Evolutionary conservation across 129 eudicot genomes (phyloP), one percentile per base, ranked within the genome.

Genomic region (Centella asiatica): DNA sequence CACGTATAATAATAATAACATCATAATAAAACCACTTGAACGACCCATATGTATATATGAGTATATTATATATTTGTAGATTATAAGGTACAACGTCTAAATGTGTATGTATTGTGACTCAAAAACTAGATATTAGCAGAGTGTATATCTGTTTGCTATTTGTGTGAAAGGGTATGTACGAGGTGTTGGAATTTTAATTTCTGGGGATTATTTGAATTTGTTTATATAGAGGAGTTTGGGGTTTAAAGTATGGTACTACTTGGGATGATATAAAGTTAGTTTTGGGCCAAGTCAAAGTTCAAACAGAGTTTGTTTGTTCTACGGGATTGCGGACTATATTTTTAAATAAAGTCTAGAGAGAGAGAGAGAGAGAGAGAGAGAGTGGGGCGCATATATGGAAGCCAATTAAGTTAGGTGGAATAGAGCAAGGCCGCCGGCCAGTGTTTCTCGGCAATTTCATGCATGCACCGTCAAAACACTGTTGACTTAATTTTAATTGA

Each of bases 231-330:
- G n/a, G n/a, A n/a, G n/a, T n/a, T n/a, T n/a, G n/a, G n/a, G n/a
- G n/a, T n/a, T n/a, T n/a, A n/a, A n/a, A n/a, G n/a, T n/a, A n/a
- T n/a, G n/a, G n/a, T n/a, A n/a, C n/a, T n/a, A n/a, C n/a, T n/a
- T n/a, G n/a, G n/a, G n/a, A n/a, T 3, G 42, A 36, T 65, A 29
- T 47, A 59, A 64, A 72, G 76, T 64, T 72, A 45, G 71, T 37
- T 37, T 54, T 64, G 8, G 65, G 55, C 67, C 54, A 62, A 42
- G 67, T 62, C 67, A 62, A 62, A 62, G 12, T 7, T 1, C 14
- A 34, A 34, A 27, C 1, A 6, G 7, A 7, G 26, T 39, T 28
- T 53, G 51, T 5, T 17, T 23, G 1, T 14, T 14, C 14, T 19
- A 28, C n/a, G n/a, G n/a, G n/a, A n/a, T n/a, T n/a, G n/a, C n/a